A percentile compares a stretch with the other conserved stretches of the same genome.
Conservation (phyloP, 2,329 filamentous ascomycete species). For the Penicillium corylophilum region DNA sequence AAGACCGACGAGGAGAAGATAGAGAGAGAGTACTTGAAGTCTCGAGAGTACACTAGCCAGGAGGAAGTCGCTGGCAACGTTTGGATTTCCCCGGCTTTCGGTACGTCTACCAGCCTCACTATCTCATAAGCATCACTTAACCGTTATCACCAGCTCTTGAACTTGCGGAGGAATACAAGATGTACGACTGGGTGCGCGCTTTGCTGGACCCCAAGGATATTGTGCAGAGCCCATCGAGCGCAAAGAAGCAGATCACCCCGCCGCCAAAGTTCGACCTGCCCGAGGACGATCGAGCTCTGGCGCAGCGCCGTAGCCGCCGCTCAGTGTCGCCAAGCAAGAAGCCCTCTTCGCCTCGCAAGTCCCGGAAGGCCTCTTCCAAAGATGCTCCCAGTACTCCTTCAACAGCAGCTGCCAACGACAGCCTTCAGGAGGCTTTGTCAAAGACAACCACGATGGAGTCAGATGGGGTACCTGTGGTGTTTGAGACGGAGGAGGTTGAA, state of each 20-base stretch:
- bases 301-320: constrained; percentile 54
- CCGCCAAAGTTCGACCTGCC: constrained; percentile 75
- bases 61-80: constrained; percentile 96
- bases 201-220: constrained; percentile 87
- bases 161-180: constrained; percentile 83
- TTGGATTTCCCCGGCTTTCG: constrained; percentile 81
- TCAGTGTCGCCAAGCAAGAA: constrained; percentile 59
- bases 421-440: constrained; percentile 50
- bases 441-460: constrained; percentile 38
- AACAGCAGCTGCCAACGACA: constrained; percentile 49
- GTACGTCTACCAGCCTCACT: constrained; percentile 41
- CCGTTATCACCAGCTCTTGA: constrained; percentile 59
- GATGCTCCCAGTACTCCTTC: constrained; percentile 48
- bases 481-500: constrained; percentile 27
- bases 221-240: constrained; percentile 61
- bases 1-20: constrained; percentile 57
- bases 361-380: constrained; percentile 50
- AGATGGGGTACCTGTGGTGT: constrained; percentile 17
- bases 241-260: constrained; percentile 72
- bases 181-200: constrained; percentile 85
- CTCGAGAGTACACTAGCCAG: constrained; percentile 72
- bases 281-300: constrained; percentile 41
- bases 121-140: not conserved
- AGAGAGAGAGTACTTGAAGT: constrained; percentile 76
- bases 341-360: constrained; percentile 53